A percentile compares a stretch with the other conserved stretches of the same genome.
Conservation (phyloP, 2,329 filamentous ascomycete species). For the Atkinsonella hypoxylon region DNA sequence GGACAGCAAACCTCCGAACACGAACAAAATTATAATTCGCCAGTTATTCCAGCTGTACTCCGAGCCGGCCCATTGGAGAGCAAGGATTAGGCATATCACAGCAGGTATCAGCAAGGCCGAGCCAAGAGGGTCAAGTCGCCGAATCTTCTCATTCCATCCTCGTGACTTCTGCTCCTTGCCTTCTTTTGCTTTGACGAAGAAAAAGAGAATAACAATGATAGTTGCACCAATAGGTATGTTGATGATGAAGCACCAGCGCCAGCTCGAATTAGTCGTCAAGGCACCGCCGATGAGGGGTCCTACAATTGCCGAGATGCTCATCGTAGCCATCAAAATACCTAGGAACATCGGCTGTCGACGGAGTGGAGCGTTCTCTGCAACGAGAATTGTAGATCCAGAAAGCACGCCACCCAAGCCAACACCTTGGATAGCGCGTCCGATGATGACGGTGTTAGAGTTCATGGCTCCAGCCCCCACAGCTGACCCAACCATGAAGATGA, state of each 20-base stretch:
- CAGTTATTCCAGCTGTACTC: constrained; percentile 30
- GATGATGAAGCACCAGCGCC: constrained; percentile 18
- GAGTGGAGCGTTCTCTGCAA: constrained; percentile 3
- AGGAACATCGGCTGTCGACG: constrained; percentile 2
- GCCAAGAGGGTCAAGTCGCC: constrained; percentile 17
- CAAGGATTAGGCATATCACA: constrained; percentile 19
- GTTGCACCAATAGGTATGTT: background rate
- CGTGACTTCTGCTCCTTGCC: no score
- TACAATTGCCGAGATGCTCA: constrained; percentile 11
- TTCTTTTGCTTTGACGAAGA: no score
- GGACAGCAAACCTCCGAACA: constrained; percentile 3
- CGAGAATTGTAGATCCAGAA: constrained; percentile 17
- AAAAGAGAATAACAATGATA: no score
- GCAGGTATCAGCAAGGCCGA: background rate
- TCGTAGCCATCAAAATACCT: background rate
- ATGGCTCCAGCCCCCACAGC: constrained; percentile 15
- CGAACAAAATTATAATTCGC: constrained; percentile 30
- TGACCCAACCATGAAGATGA: constrained; percentile 15
- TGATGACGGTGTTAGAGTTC: constrained; percentile 21
- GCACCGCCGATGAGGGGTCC: constrained; percentile 12
- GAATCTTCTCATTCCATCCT: background rate
- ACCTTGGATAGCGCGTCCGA: constrained; percentile 26
- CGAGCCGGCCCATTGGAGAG: constrained; percentile 31
- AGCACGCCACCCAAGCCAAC: constrained; percentile 23
- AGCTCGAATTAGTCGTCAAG: constrained; percentile 13